Evolutionary conservation across 305 asterid species (phyloP).

Genomic region (Fraxinus velutina): DNA sequence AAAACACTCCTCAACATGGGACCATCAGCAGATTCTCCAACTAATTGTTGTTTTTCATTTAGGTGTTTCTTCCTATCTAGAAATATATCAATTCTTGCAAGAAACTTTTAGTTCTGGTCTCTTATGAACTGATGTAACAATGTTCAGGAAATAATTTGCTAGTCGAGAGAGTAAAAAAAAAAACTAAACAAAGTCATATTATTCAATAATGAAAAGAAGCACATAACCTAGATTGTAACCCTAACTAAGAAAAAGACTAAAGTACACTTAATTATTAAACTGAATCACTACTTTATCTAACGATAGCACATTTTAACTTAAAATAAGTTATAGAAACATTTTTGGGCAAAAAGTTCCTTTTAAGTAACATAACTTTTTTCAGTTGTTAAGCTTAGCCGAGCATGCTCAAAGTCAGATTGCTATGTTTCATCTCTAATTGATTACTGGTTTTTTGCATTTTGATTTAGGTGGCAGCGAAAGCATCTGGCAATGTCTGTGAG

Average conservation of each 20-base stretch:
- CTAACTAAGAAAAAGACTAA: not conserved
- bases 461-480: constrained; percentile 43
- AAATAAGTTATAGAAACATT: not conserved
- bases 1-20: not conserved
- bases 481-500: constrained; percentile 52
- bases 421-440: constrained; percentile 13
- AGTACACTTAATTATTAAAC: not conserved
- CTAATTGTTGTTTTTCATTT: not conserved
- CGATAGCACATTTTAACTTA: not conserved
- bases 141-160: not conserved
- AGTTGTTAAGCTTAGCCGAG: not conserved
- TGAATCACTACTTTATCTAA: not conserved
- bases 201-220: not conserved
- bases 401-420: not conserved
- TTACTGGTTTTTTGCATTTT: not conserved
- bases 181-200: not conserved
- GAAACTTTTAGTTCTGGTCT: not conserved
- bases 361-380: not conserved
- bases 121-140: not conserved
- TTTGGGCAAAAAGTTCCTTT: not conserved
- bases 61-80: not conserved
- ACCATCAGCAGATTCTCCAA: not conserved
- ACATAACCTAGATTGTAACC: not conserved
- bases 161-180: not conserved
- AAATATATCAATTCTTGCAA: not conserved